Conservation (phyloP, 2,329 filamentous ascomycete genomes). For the Penicillium sp. region DNA sequence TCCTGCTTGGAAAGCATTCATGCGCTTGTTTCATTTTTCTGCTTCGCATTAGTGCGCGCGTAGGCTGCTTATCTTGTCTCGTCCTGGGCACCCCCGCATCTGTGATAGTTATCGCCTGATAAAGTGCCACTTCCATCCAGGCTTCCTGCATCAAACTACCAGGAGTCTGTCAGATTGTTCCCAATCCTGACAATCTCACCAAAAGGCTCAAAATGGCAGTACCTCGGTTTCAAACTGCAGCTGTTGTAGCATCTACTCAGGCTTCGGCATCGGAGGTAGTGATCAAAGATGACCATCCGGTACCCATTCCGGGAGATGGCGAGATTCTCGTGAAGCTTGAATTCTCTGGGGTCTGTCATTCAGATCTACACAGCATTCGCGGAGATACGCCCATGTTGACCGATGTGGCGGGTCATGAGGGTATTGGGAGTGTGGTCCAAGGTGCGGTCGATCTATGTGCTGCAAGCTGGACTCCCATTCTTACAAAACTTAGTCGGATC, state of each 20-base stretch:
- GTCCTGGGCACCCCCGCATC: too few relatives aligned
- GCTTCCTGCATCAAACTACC: not conserved
- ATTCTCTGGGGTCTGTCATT: slow-evolving; percentile 51
- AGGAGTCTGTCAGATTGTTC: not conserved
- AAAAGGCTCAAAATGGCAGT: slow-evolving; percentile 15
- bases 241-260: slow-evolving; percentile 29
- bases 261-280: slow-evolving; percentile 22
- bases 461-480: not conserved
- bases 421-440: slow-evolving; percentile 45
- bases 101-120: too few relatives aligned
- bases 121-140: too few relatives aligned
- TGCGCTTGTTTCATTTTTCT: not conserved
- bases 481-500: slow-evolving; percentile 24
- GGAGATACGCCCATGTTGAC: slow-evolving; percentile 47
- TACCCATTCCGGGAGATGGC: slow-evolving; percentile 40
- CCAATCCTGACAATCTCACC: not conserved
- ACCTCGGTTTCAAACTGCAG: slow-evolving; percentile 33
- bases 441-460: slow-evolving; percentile 15
- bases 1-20: slow-evolving; percentile 2
- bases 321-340: slow-evolving; percentile 52
- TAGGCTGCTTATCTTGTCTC: not conserved
- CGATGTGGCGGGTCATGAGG: slow-evolving; percentile 51
- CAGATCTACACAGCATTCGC: slow-evolving; percentile 49
- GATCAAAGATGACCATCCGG: slow-evolving; percentile 28
- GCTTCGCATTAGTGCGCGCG: too few relatives aligned